A percentile compares a stretch with the other conserved stretches of the same genome.
These are phyloP conservation scores for Hibiscus tridactylites DNA, from an alignment of 345 rosid genomes.

Conservation along the genomic window DNA sequence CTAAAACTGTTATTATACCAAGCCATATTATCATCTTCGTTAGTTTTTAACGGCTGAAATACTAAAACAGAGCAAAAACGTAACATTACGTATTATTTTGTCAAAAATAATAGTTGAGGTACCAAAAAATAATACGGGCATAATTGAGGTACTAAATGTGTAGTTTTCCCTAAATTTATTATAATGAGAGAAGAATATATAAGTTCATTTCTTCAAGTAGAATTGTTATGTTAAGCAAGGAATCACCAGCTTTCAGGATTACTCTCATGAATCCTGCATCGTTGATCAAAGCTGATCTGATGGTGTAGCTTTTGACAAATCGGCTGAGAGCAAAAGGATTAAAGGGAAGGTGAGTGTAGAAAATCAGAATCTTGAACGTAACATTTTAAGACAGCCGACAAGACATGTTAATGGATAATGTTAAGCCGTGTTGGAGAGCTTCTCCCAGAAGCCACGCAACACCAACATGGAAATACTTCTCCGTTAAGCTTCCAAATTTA, in stretches of 20 bases:
- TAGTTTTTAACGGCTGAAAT: no score
- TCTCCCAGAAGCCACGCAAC: conserved; percentile 19
- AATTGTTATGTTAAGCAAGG: background rate
- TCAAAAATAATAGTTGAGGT: no score
- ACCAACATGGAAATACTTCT: background rate
- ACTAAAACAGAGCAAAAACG: no score
- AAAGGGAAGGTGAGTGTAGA: background rate
- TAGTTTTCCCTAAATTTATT: no score
- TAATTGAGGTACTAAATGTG: no score
- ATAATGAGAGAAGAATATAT: no score
- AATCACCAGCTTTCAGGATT: background rate
- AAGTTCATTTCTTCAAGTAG: no score
- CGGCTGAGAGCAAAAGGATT: background rate
- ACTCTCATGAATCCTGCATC: no score
- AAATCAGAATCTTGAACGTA: background rate
- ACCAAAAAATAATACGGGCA: no score
- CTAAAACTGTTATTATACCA: no score
- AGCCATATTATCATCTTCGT: no score
- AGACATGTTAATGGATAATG: conserved; percentile 3
- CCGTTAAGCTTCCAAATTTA: conserved; percentile 10
- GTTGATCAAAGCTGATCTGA: background rate
- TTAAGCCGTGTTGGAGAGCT: background rate
- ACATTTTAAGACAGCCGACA: conserved; percentile 6
- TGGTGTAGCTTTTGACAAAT: background rate
- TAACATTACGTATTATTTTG: no score